Evolutionary conservation across 2,329 filamentous ascomycete species (phyloP).

Genomic region (Pseudogymnoascus sp.): DNA sequence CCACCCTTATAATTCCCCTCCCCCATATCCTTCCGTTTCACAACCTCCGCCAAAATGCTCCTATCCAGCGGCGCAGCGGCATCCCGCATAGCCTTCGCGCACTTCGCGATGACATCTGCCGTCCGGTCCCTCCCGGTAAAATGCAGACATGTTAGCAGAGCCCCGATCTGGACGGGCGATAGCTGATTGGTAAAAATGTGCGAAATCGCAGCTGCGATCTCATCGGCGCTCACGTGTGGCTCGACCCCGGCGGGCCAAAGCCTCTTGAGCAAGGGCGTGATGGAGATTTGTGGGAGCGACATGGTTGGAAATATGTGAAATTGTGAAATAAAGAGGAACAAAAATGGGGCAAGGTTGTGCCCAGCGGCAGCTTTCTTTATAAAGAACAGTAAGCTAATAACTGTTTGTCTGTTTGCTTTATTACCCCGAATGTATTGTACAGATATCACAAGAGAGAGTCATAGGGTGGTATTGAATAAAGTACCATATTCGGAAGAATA

Average conservation of each 20-base stretch:
- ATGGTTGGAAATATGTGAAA: background rate
- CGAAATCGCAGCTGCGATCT: constrained; percentile 84
- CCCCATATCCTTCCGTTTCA: constrained; percentile 50
- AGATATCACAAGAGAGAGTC: constrained; percentile 4
- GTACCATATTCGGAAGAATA: constrained; percentile 2
- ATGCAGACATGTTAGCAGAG: constrained; percentile 82
- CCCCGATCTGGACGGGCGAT: constrained; percentile 79
- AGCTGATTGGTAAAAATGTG: constrained; percentile 86
- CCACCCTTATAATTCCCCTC: constrained; percentile 75
- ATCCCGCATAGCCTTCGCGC: constrained; percentile 73
- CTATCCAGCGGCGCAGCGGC: constrained; percentile 67
- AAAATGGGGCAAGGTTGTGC: background rate
- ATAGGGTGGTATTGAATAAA: background rate
- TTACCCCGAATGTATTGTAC: background rate
- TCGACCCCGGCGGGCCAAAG: constrained; percentile 51
- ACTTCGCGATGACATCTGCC: constrained; percentile 77
- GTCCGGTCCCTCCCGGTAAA: constrained; percentile 80
- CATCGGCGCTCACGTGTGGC: constrained; percentile 55
- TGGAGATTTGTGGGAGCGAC: constrained; percentile 27
- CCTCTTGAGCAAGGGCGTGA: constrained; percentile 64
- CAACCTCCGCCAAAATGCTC: constrained; percentile 47
- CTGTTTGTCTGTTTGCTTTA: background rate
- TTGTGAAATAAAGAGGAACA: background rate
- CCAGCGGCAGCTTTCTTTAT: background rate
- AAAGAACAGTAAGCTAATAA: background rate